Conservation (phyloP, 352 stramenopile genomes). For the Globisporangium acanthophoron region DNA sequence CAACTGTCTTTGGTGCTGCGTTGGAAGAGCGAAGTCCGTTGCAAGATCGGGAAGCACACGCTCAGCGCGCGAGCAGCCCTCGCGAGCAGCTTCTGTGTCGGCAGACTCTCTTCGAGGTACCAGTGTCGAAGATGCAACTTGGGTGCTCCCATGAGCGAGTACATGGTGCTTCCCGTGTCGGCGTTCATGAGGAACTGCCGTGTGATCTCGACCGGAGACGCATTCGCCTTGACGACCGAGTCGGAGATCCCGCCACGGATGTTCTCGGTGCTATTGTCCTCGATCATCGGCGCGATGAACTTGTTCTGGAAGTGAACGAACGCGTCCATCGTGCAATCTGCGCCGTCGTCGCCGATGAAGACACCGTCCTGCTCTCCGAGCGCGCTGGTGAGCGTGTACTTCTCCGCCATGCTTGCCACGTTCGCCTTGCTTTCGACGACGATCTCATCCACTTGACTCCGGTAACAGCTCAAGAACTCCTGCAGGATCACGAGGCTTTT, state of each 20-base stretch:
- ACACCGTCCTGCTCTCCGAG: slow-evolving; percentile 6
- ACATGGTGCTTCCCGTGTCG: slow-evolving; percentile 22
- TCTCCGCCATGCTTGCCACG: slow-evolving; percentile 31
- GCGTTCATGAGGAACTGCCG: slow-evolving; percentile 34
- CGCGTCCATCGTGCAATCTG: slow-evolving; percentile 21
- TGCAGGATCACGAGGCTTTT: slow-evolving; percentile 40
- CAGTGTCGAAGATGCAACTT: neutral
- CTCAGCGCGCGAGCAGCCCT: slow-evolving; percentile 24
- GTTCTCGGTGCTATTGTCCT: slow-evolving; percentile 14
- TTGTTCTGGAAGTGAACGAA: slow-evolving; percentile 38
- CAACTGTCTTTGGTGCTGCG: slow-evolving; percentile 7
- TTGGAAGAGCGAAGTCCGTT: slow-evolving; percentile 7
- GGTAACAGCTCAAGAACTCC: slow-evolving; percentile 28
- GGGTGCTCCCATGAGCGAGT: slow-evolving; percentile 9
- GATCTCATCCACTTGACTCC: slow-evolving; percentile 22
- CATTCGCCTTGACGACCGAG: slow-evolving; percentile 4
- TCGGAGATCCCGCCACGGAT: slow-evolving; percentile 7
- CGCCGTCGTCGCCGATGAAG: neutral
- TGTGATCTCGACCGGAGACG: slow-evolving; percentile 11
- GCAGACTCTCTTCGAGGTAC: slow-evolving; percentile 10
- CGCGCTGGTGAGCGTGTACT: slow-evolving; percentile 47
- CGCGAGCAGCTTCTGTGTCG: slow-evolving; percentile 20
- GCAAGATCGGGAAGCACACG: slow-evolving; percentile 20
- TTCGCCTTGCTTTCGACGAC: slow-evolving; percentile 21
- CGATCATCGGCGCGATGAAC: slow-evolving; percentile 32